Conservation (phyloP, 163 green algal genomes). For the Chlorella variabilis region DNA sequence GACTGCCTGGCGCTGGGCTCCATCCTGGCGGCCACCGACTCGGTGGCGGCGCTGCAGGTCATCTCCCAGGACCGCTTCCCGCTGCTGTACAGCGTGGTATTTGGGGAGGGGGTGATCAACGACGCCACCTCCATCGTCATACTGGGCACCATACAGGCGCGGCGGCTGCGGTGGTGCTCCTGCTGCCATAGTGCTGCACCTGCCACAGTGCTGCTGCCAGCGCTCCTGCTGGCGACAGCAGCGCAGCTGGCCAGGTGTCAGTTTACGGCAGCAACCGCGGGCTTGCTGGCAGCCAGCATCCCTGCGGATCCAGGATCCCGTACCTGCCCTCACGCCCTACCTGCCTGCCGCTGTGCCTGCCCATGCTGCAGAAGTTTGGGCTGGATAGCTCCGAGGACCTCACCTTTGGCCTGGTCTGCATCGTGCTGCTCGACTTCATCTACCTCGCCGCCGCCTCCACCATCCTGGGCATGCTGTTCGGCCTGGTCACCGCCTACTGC, state of each 20-base stretch:
- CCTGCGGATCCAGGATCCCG: no score
- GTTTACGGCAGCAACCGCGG: no score
- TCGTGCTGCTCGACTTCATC: slow-evolving; percentile 69
- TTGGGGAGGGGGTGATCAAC: slow-evolving; percentile 96
- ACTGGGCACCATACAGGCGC: slow-evolving; percentile 63
- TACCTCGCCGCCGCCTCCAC: slow-evolving; percentile 72
- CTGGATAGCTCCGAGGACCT: slow-evolving; percentile 42
- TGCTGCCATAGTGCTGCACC: no score
- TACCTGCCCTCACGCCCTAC: no score
- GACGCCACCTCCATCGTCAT: slow-evolving; percentile 93
- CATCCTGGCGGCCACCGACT: slow-evolving; percentile 94
- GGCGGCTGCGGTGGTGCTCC: not conserved
- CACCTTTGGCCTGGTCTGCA: slow-evolving; percentile 43
- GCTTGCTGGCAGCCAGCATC: no score
- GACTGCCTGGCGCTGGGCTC: slow-evolving; percentile 81
- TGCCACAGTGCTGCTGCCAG: no score
- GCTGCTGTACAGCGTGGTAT: slow-evolving; percentile 90
- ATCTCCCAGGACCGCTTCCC: slow-evolving; percentile 65
- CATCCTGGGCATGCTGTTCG: slow-evolving; percentile 64
- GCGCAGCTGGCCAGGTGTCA: no score
- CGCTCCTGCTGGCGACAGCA: no score
- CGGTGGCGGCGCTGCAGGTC: slow-evolving; percentile 87
- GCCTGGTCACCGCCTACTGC: slow-evolving; percentile 64
- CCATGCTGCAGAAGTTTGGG: slow-evolving; percentile 31
- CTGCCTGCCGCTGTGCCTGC: no score